Base-by-base conservation (phyloP, 23 red algal species). In the Gracilariopsis chorda region DNA sequence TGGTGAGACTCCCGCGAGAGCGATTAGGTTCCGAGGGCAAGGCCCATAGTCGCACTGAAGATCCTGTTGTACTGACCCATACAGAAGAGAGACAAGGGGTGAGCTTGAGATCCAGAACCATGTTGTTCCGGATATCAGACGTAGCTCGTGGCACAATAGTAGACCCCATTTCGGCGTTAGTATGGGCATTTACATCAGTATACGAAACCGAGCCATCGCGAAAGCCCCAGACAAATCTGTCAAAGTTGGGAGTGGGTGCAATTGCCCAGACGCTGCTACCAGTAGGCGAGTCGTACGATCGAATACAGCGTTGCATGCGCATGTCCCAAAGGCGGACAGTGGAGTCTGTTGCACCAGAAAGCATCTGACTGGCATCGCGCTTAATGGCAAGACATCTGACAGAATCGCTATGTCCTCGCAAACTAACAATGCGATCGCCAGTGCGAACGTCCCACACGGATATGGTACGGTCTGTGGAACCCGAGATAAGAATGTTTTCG, bases 291-390 rank as follows among this genome's bases (percentile, higher is more conserved):
- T 95, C 91, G 59, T 80, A 93, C 1, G 89, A 81, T 16, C 77
- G 40, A n/a, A 95, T 49, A 51, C 90, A 93, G 17, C 93, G 88
- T 57, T 95, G 84, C 69, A 93, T 82, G 7, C 96, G 92, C 53
- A 98, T 47, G 53, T 98, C 96, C 96, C 96, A 98, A 12, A 98
- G 57, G 34, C 89, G 87, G n/a, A 95, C 92, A 23, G 80, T 91
- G 14, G 69, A 73, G 53, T 98, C 96, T 45, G 87, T 92, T 13
- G 84, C 84, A 14, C 92, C 96, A 19, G 91, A 95, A 9, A 98
- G 71, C 56, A 94, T 81, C 35, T 59, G 16, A n/a, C 49, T 60
- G 44, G 86, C 92, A 47, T 88, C 87, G 23, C 57, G 48, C 40
- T 88, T 82, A 32, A 98, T 69, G 19, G 59, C 71, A 13, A 98